These are phyloP conservation scores for Plasmodium cynomolgi DNA, from an alignment of 169 alveolate species.

Conservation along the genomic window DNA sequence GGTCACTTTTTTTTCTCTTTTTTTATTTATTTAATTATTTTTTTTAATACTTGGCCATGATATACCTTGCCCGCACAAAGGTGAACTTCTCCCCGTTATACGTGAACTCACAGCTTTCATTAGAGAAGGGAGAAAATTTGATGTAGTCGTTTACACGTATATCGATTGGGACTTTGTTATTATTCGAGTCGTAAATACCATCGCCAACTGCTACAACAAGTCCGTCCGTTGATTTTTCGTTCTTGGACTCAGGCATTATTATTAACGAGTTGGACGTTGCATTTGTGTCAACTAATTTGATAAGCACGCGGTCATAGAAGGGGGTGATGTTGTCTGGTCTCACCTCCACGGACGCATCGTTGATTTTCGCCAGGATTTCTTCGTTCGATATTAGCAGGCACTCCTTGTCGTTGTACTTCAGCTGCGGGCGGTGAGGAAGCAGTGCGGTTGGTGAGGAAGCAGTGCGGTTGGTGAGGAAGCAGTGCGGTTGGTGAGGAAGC, in stretches of 20 bases:
- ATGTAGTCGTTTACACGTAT: constrained; percentile 47
- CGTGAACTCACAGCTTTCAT: constrained; percentile 70
- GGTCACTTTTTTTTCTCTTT: background rate
- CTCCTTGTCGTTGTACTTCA: constrained; percentile 67
- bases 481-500: background rate
- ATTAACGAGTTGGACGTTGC: constrained; percentile 43
- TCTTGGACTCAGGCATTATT: constrained; percentile 66
- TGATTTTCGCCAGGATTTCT: constrained; percentile 55
- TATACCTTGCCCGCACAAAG: constrained; percentile 63
- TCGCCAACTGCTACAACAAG: constrained; percentile 59
- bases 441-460: background rate
- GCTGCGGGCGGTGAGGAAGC: background rate
- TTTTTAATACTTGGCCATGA: constrained; percentile 63
- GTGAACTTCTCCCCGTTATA: constrained; percentile 56
- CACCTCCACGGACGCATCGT: constrained; percentile 22
- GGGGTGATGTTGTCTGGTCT: constrained; percentile 60
- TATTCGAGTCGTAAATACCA: constrained; percentile 64
- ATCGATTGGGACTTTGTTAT: constrained; percentile 60
- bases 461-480: background rate
- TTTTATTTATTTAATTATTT: background rate
- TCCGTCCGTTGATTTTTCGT: constrained; percentile 40
- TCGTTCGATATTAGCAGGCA: constrained; percentile 70
- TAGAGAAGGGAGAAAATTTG: constrained; percentile 69
- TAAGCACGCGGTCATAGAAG: constrained; percentile 65
- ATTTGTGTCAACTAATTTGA: constrained; percentile 35